Base-by-base conservation (phyloP, 140 eudicot species). In the Ambrosia hybrid region DNA sequence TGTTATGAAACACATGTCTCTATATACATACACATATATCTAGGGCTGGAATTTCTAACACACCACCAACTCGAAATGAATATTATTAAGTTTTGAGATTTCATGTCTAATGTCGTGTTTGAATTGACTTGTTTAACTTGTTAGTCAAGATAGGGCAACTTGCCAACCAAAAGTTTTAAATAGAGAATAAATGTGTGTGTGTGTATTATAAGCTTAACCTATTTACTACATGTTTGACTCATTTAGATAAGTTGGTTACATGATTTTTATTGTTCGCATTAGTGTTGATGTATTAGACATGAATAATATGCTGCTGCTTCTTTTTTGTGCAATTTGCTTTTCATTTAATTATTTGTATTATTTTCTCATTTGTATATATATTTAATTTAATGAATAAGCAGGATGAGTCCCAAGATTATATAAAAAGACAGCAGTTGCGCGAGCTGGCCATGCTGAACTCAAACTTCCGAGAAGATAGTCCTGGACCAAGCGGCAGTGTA, bases 401-500 rank as follows among this genome's bases (percentile, higher is more conserved):
- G 96, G 97, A 91, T 57, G 97, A 91, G 71, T 86, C 95, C 5
- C 95, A 91, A 57, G 97, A 91, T 71, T 86, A 66, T 69, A 86
- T 89, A 63, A 91, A 91, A 76, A 79, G 97, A 68, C 96, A 89
- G 71, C 97, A 91, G 57, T 71, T 91, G 41, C 89, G 96, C 2
- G 97, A 91, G 80, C 89, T 91, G 1, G 97, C 97, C 0, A 53
- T 91, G 92, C 81, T 91, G 45, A 91, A 91, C 81, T 91, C 97
- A 14, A 91, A 83, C 66, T 86, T 91, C 72, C 85, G 97, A 78
- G 97, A 91, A 83, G 97, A 91, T 52, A 88, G 96, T 70, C 97
- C 97, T 0, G 97, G 97, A 30, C 97, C 97, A 16, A 91, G 97
- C 56, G 96, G 97, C 58, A 86, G 97, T 17, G 91, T 86, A 3